Base-by-base conservation (phyloP, 129 eudicot genomes). In the Glebionis coronaria region DNA sequence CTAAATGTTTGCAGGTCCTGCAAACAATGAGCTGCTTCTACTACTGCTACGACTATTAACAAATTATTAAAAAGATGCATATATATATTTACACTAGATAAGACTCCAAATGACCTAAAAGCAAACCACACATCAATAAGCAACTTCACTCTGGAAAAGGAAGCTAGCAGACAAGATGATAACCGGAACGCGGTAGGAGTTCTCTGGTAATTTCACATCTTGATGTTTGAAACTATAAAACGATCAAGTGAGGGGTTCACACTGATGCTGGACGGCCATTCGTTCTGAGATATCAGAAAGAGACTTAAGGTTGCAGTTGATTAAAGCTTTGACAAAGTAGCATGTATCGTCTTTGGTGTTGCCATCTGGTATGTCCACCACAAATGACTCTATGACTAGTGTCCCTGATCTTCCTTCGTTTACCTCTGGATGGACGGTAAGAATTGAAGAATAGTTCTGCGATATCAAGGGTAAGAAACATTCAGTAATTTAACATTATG, bases 321-420 rank as follows among this genome's bases (percentile, higher is more conserved):
- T 83, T 25, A 87, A 65, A 27, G 95, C 83, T 38, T 79, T 79
- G 53, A 87, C 95, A 45, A 87, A 87, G 80, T 78, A 87, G 69
- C 95, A 87, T 14, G 95, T 87, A 56, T 87, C 95, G 2, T 87
- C 95, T 9, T 78, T 62, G 25, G 87, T 87, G 73, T 87, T 87
- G 15, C 87, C 95, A 25, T 80, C 79, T 7, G 95, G 95, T 63
- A 85, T 85, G 62, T 84, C 95, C 63, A 88, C 90, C 69, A 82
- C 75, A 27, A 80, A 84, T 7, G 90, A 84, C 56, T 87, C 95
- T 3, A 72, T 78, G 13, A 87, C 89, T 25, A 83, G 65, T n/a
- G 89, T 87, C 9, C 78, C 90, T 0, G 81, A 69, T 70, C 75
- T 87, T 29, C 90, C 95, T 19, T 83, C 83, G 11, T 76, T 44